Evolutionary conservation across 78 protist genomes (phyloP).

Genomic region (Tieghemostelium lacteum): DNA sequence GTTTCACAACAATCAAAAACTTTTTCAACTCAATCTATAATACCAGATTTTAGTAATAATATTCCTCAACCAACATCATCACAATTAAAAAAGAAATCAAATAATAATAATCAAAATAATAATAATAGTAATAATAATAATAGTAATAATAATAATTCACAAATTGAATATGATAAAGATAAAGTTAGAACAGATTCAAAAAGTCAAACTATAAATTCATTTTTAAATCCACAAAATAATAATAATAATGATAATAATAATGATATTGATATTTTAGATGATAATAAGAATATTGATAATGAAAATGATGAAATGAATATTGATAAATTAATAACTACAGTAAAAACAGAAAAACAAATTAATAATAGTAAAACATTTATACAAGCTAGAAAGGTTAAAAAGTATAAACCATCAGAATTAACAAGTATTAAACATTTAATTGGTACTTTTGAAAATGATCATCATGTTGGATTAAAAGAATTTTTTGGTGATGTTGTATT

Average conservation of each 20-base stretch:
- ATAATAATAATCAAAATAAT: not conserved
- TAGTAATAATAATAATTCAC: not conserved
- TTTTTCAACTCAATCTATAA: constrained; percentile 47
- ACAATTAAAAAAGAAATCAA: constrained; percentile 5
- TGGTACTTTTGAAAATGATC: not conserved
- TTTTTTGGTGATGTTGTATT: constrained; percentile 45
- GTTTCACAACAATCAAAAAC: constrained; percentile 31
- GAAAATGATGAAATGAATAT: not conserved
- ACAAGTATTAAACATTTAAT: constrained; percentile 46
- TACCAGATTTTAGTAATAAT: constrained; percentile 33
- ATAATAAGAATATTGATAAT: not conserved
- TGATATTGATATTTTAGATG: not conserved
- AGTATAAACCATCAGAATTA: constrained; percentile 46
- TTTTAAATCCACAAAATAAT: constrained; percentile 7
- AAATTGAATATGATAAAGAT: constrained; percentile 13
- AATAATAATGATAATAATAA: not conserved
- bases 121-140: not conserved
- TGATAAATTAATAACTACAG: not conserved
- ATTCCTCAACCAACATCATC: not conserved
- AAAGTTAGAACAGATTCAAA: constrained; percentile 71
- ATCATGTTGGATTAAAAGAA: constrained; percentile 56
- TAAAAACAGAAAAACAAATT: not conserved
- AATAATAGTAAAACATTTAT: not conserved
- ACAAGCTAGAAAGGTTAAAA: constrained; percentile 41
- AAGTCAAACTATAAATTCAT: constrained; percentile 53